Evolutionary conservation across 163 green algal genomes (phyloP), one percentile per base, ranked within the genome.

Genomic region (Volvox carteri): DNA sequence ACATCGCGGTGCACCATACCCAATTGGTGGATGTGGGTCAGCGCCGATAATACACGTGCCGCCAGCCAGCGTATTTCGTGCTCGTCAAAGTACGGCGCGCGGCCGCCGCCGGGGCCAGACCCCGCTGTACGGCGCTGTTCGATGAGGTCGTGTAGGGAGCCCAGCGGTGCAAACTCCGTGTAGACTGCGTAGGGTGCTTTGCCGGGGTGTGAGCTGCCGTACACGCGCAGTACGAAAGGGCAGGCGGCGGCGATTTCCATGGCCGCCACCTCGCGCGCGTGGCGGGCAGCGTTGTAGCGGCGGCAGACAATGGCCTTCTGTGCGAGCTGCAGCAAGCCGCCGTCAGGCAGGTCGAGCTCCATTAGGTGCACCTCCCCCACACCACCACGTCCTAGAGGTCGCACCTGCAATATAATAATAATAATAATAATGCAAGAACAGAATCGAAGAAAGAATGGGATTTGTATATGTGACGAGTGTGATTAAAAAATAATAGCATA

Each of bases 1-100:
- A 98, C 91, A 84, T 98, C 96, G 78, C 97, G 84, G 90, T 98
- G 96, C 2, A 95, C 95, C 37, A 98, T 92, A 58, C 93, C 93
- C 56, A 88, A 80, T 0, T 74, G 58, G 86, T 98, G 96, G 78
- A 98, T 87, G 91, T 98, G 95, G 60, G 91, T 86, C 77, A 98
- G 92, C 12, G 95, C 96, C 4, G 87, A 23, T n/a, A 88, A 67
- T 48, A 88, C 68, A 11, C 83, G 83, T 1, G 83, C 83, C 5
- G 46, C 68, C 83, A 88, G 83, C 83, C 83, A 88, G 25, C 83
- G 83, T 12, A 88, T 50, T 54, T 88, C 83, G 1, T 44, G 41
- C 83, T 81, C 83, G 50, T 54, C 28, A 48, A 74, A 83, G 48
- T 75, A 88, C 2, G 83, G 50, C 50, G 83, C 83, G 4, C 33